These are phyloP conservation scores for Xylaria sp. DNA, from an alignment of 2,329 filamentous ascomycete species.

Conservation along the genomic window DNA sequence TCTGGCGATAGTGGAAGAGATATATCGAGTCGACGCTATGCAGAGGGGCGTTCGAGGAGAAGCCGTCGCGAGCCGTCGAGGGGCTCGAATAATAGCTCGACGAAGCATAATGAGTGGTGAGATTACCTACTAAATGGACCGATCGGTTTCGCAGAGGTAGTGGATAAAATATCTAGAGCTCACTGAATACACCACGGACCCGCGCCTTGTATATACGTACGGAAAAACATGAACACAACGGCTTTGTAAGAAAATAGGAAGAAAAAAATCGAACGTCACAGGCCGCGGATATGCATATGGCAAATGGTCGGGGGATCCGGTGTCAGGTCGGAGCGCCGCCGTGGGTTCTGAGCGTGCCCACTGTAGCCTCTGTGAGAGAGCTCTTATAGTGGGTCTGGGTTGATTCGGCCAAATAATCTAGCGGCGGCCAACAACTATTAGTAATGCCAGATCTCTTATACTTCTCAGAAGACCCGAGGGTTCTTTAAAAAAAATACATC, in stretches of 20 bases:
- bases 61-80: constrained; percentile 39
- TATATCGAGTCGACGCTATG: constrained; percentile 44
- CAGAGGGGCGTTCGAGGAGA: constrained; percentile 37
- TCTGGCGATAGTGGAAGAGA: constrained; percentile 55
- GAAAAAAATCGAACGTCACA: constrained; percentile 13
- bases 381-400: constrained; percentile 7
- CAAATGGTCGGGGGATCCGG: constrained; percentile 30
- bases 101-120: constrained; percentile 44
- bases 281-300: constrained; percentile 12
- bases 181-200: background rate
- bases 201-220: background rate
- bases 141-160: background rate
- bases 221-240: background rate
- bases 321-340: constrained; percentile 25
- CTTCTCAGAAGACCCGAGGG: background rate
- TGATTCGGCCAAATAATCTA: constrained; percentile 6
- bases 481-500: background rate
- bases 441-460: background rate
- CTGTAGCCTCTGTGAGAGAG: background rate
- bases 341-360: background rate
- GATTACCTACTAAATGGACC: background rate
- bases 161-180: constrained; percentile 7
- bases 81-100: constrained; percentile 43
- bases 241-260: background rate
- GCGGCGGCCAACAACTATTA: background rate